These are phyloP conservation scores for Nicotiana paniculata DNA, from an alignment of 257 asterid species.

Conservation along the genomic window DNA sequence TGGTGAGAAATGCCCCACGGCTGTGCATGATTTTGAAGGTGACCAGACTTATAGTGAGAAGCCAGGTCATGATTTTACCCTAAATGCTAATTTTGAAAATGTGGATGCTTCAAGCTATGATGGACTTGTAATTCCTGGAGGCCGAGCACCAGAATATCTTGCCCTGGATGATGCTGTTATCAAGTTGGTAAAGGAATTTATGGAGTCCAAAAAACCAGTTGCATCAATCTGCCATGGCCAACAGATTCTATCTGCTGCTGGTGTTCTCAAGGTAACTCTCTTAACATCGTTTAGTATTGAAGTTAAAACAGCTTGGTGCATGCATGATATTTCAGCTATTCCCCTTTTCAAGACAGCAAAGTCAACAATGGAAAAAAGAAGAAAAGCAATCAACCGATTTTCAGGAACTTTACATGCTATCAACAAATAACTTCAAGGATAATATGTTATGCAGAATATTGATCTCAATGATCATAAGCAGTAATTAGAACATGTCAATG, in stretches of 20 bases:
- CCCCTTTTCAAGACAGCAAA: neutral
- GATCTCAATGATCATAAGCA: neutral
- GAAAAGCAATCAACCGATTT: neutral
- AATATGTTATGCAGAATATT: neutral
- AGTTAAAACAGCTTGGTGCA: neutral
- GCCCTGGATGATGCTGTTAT: conserved; percentile 65
- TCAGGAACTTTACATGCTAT: neutral
- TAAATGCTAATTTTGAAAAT: conserved; percentile 55
- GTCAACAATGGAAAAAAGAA: neutral
- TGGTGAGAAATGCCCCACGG: conserved; percentile 75
- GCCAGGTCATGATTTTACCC: conserved; percentile 84
- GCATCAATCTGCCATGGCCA: conserved; percentile 98
- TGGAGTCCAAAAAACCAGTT: conserved; percentile 78
- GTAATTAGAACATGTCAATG: neutral
- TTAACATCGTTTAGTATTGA: neutral
- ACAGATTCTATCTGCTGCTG: conserved; percentile 94
- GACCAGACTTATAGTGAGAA: conserved; percentile 97
- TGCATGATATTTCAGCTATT: neutral
- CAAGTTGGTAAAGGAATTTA: conserved; percentile 60
- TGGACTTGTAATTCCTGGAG: conserved; percentile 94
- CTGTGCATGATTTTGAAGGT: conserved; percentile 96
- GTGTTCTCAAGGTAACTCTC: conserved; percentile 67
- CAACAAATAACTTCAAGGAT: neutral
- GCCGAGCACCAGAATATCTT: conserved; percentile 95
- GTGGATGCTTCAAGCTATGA: conserved; percentile 64